Percentiles rank a stretch among this genome's conserved stretches.
Conservation (phyloP, 139 green algal genomes). For the Chlorella sorokiniana region DNA sequence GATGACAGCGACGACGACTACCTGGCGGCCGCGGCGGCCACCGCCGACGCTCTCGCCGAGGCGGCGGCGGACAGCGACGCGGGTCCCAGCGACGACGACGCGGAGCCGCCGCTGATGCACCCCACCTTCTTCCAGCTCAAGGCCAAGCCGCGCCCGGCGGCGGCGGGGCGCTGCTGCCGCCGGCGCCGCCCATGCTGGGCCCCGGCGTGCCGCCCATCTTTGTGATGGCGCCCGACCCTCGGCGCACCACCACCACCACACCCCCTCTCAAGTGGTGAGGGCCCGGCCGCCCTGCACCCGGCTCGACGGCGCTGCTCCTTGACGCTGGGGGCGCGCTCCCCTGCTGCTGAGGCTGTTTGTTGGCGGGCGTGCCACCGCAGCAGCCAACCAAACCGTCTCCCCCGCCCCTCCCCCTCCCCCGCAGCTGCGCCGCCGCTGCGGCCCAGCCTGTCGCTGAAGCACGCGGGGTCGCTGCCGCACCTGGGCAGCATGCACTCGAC, state of each 20-base stretch:
- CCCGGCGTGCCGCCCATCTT: constrained; percentile 45
- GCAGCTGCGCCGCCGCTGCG: constrained; percentile 40
- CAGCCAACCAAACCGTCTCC: neutral
- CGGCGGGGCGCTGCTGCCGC: neutral
- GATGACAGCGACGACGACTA: constrained; percentile 25
- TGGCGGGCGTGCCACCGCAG: neutral
- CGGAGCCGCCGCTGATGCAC: constrained; percentile 5
- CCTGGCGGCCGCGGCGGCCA: neutral
- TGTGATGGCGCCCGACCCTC: constrained; percentile 43
- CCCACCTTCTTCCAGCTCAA: constrained; percentile 11
- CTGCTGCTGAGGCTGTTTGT: neutral
- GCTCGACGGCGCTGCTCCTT: too few species aligned
- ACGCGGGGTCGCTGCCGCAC: neutral
- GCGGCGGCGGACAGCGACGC: constrained; percentile 1
- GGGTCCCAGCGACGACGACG: neutral
- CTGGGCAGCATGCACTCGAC: neutral
- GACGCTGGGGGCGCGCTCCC: neutral
- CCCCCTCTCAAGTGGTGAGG: too few species aligned
- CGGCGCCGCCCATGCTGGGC: neutral
- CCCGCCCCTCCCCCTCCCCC: neutral
- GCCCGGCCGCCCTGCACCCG: too few species aligned
- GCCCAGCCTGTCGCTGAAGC: constrained; percentile 28
- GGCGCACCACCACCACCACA: too few species aligned
- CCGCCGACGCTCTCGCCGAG: constrained; percentile 3
- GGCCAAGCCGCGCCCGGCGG: neutral